phyloP scores from a whole-genome alignment of 2,329 filamentous ascomycete genomes.

The Exophiala bonariae region DNA sequence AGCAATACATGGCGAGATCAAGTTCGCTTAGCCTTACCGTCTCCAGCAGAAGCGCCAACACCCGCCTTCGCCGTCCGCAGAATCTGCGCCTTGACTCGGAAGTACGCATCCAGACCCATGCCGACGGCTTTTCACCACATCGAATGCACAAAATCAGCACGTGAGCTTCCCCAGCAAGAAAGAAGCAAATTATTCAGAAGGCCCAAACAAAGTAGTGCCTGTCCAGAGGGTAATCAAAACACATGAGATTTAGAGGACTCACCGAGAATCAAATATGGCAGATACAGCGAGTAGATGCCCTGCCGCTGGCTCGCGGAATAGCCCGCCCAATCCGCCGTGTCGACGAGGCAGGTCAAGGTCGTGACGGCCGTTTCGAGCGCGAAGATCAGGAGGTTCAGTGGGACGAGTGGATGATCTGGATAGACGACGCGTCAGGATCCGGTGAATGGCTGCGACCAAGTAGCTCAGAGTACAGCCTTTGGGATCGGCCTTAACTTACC shows the following conservation, averaged over 20 bases:
- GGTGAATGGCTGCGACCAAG: too few species aligned
- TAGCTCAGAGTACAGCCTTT: too few species aligned
- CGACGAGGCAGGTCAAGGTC: slow-evolving; percentile 62
- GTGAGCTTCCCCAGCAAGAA: too few species aligned
- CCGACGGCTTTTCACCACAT: slow-evolving; percentile 38
- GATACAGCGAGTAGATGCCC: slow-evolving; percentile 54
- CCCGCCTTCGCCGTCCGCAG: not conserved
- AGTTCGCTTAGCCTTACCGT: slow-evolving; percentile 5
- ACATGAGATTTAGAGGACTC: too few species aligned
- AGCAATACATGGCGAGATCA: too few species aligned
- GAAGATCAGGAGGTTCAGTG: slow-evolving; percentile 61
- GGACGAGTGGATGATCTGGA: slow-evolving; percentile 57
- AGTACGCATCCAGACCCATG: slow-evolving; percentile 41
- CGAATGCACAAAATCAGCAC: too few species aligned
- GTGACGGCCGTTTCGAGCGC: slow-evolving; percentile 61
- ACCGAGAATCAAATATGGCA: slow-evolving; percentile 59
- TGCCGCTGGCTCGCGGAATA: slow-evolving; percentile 48
- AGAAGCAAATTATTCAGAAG: too few species aligned
- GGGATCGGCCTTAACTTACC: too few species aligned
- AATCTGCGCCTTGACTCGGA: slow-evolving; percentile 31
- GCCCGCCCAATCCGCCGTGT: slow-evolving; percentile 58
- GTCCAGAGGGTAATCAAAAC: too few species aligned
- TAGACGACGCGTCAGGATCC: too few species aligned
- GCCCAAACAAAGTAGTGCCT: too few species aligned
- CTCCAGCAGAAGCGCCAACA: too few species aligned